Percentiles rank a stretch among this genome's conserved stretches.
Evolutionary conservation across 257 asterid species (phyloP).

Genomic region (Jacaranda mimosifolia): DNA sequence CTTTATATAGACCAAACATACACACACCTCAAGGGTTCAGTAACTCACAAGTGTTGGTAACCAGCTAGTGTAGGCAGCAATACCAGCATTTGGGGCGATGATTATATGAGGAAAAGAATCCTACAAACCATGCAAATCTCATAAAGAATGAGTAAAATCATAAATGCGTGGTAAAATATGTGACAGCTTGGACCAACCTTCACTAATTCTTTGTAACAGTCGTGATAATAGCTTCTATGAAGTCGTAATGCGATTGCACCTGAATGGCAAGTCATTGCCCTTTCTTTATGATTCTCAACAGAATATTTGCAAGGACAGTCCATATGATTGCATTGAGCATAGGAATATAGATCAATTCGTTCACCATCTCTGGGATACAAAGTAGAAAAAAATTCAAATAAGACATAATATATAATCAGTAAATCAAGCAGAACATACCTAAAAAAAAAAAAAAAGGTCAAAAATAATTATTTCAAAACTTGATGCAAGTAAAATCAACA

Average conservation of each 20-base stretch:
- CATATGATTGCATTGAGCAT: slow-evolving; percentile 61
- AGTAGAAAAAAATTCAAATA: slow-evolving; percentile 19
- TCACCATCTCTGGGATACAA: slow-evolving; percentile 73
- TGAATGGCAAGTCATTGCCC: slow-evolving; percentile 31
- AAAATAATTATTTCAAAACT: background rate
- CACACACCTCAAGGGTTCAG: background rate
- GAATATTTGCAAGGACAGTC: slow-evolving; percentile 72
- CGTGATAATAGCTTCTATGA: slow-evolving; percentile 85
- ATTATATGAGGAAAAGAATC: slow-evolving; percentile 69
- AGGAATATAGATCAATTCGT: slow-evolving; percentile 55
- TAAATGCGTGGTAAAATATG: background rate
- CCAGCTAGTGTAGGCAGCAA: slow-evolving; percentile 95
- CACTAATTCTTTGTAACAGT: slow-evolving; percentile 55
- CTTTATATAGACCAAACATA: background rate
- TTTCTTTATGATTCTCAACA: slow-evolving; percentile 32
- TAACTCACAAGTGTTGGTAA: slow-evolving; percentile 83
- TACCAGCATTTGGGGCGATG: slow-evolving; percentile 90
- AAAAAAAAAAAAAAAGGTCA: background rate
- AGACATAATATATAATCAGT: background rate
- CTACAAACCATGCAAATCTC: slow-evolving; percentile 46
- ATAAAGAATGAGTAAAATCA: slow-evolving; percentile 8
- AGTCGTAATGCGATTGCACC: slow-evolving; percentile 61
- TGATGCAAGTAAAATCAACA: background rate
- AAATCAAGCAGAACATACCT: slow-evolving; percentile 14
- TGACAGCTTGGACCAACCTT: slow-evolving; percentile 56